These are phyloP conservation scores for Solanum appendiculatum DNA, from an alignment of 257 asterid genomes.

Conservation along the genomic window DNA sequence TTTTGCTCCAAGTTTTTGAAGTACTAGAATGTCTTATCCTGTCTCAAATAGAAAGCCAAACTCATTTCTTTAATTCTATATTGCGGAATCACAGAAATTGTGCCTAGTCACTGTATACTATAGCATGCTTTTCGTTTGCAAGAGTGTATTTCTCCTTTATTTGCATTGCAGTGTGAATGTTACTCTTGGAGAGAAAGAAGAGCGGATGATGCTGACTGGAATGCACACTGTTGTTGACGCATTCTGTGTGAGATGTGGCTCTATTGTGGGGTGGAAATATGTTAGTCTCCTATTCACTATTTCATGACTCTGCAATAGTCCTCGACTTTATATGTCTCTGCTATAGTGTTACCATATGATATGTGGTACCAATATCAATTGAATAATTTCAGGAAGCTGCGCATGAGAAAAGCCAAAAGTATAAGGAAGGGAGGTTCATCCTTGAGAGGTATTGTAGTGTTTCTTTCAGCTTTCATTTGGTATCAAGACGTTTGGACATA, in stretches of 20 bases:
- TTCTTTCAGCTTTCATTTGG: background rate
- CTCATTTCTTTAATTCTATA: background rate
- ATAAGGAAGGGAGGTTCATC: conserved; percentile 76
- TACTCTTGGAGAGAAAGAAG: conserved; percentile 57
- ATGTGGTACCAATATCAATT: background rate
- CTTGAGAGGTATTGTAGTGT: conserved; percentile 54
- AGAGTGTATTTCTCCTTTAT: background rate
- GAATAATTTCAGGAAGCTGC: conserved; percentile 47
- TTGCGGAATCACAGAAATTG: background rate
- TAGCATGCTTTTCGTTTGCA: background rate
- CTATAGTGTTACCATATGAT: background rate
- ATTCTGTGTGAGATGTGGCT: conserved; percentile 79
- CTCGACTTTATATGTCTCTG: background rate
- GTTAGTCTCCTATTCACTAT: conserved; percentile 18
- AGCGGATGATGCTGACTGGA: conserved; percentile 75
- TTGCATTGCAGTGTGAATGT: conserved; percentile 48
- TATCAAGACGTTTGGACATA: background rate
- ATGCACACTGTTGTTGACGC: conserved; percentile 72
- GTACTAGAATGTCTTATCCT: background rate
- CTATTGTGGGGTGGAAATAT: conserved; percentile 91
- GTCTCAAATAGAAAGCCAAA: background rate
- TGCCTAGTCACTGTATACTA: background rate
- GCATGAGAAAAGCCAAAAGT: conserved; percentile 42
- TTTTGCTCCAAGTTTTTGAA: background rate
- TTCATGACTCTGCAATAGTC: background rate